Evolutionary conservation across 2,329 filamentous ascomycete genomes (phyloP), one percentile per base, ranked within the genome.

Genomic region (Zymoseptoria brevis): DNA sequence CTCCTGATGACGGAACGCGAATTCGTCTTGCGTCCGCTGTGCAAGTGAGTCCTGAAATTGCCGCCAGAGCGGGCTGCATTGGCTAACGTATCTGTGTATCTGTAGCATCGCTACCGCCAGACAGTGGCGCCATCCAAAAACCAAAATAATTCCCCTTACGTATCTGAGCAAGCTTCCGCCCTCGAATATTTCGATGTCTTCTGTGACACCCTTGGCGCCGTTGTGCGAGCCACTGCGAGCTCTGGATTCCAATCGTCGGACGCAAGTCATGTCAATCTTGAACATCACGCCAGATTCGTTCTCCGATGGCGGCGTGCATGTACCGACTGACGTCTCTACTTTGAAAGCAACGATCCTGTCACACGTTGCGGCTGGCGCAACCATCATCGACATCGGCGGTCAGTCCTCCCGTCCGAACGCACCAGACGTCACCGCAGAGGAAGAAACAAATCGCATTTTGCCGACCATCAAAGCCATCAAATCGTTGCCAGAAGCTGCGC

Each of bases 211-310:
- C 19, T 65, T 77, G 16, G 64, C 69, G 1, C 75, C 78, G 7
- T 53, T 71, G 6, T 68, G 81, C 45, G 74, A 79, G 9, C 77
- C 84, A 0, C 75, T 94, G 48, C 82, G 83, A 55, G 80, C 88
- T 19, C 75, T 80, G 6, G 78, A 80, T 60, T 73, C 77, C 0
- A 71, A 69, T 52, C 82, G 86, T 53, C 79, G 77, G 56, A 96
- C 93, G 0, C 84, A 85, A 52, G 76, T 96, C 66, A 99, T 99
- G 94, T 89, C 89, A 57, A 96, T 99, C 64, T 80, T 97, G 52
- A 99, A 99, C 74, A 77, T 96, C 56, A 97, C 94, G 0, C 93
- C 93, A 0, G 93, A 99, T 75, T 97, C 93, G 8, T 99, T 99
- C 77, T 97, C 93, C 0, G 92, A 97, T 71, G 93, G 91, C 56